These are phyloP conservation scores for Tetrahymena elliotti DNA, from an alignment of 73 alveolate species.

Conservation along the genomic window DNA sequence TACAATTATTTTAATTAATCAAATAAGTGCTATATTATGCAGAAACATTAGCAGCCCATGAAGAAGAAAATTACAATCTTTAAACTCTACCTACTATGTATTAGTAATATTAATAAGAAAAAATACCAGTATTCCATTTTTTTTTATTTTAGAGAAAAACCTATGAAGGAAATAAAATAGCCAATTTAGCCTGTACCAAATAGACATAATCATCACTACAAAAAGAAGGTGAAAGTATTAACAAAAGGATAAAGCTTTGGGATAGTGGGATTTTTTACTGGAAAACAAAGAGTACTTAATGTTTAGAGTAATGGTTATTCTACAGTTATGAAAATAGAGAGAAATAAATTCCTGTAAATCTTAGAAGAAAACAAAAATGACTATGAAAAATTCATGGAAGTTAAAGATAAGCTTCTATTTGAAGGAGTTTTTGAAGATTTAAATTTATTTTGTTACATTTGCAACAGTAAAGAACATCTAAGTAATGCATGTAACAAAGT, in stretches of 20 bases:
- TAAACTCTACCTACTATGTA: neutral
- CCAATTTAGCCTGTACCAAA: neutral
- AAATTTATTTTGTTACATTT: neutral
- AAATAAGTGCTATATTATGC: neutral
- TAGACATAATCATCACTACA: neutral
- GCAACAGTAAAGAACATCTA: neutral
- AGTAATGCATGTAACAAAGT: neutral
- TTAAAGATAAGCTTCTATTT: neutral
- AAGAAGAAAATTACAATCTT: neutral
- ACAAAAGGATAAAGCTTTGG: neutral
- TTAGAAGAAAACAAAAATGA: neutral
- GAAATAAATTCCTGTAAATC: neutral
- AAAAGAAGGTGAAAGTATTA: neutral
- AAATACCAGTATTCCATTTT: no score
- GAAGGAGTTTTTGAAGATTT: neutral
- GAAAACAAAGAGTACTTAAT: neutral
- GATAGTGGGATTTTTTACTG: neutral
- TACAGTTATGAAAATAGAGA: neutral
- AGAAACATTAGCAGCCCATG: neutral
- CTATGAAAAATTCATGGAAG: neutral
- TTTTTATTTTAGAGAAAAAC: neutral
- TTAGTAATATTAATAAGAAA: neutral
- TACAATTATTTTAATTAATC: no score
- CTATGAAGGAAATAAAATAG: neutral
- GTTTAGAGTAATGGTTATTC: neutral